Base-by-base conservation (phyloP, 768 basidiomycete species). In the Lactarius sp. region DNA sequence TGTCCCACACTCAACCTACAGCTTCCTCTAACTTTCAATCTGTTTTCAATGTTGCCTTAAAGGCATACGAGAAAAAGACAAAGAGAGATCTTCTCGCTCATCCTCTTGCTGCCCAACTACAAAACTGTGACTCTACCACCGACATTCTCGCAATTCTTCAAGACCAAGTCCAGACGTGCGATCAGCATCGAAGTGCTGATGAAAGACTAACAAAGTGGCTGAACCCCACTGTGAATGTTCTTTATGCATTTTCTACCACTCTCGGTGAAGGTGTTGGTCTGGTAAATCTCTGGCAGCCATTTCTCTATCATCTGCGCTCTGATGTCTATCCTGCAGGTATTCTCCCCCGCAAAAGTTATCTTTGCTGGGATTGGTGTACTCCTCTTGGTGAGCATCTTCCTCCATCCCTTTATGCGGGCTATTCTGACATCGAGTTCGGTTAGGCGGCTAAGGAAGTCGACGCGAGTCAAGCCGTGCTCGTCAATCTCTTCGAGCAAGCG, bases 381-480 rank as follows among this genome's bases (percentile, higher is more conserved):
- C 20, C 54, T 61, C 13, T 39, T 39, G 37, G 61, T 56, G 9
- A 16, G 37, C n/a, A 12, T 36, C n/a, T 1, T 46, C 20, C 8
- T 49, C n/a, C 27, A 16, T 41, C 4, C 16, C 36, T 39, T 27
- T 5, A 6, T 10, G 13, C 2, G 14, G 4, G 13, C 10, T 14
- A 34, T 22, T 34, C 4, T 55, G 14, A 56, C 37, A 33, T 3
- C 1, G 8, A 6, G 13, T 12, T 39, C 20, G 8, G 0, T 50
- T 51, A 61, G 61, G 54, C 54, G 3, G 61, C 54, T 7, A 56
- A 51, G 12, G 47, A 61, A 18, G 34, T 51, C 1, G 33, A 42
- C 4, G 39, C 39, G 10, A 61, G 31, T 9, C 54, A 61, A 20
- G 54, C 31, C 12, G 47, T 20, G n/a, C 61, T 61, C 27, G 14